These are phyloP conservation scores for Silene uniflora DNA, from an alignment of 148 eudicot species.

Conservation along the genomic window DNA sequence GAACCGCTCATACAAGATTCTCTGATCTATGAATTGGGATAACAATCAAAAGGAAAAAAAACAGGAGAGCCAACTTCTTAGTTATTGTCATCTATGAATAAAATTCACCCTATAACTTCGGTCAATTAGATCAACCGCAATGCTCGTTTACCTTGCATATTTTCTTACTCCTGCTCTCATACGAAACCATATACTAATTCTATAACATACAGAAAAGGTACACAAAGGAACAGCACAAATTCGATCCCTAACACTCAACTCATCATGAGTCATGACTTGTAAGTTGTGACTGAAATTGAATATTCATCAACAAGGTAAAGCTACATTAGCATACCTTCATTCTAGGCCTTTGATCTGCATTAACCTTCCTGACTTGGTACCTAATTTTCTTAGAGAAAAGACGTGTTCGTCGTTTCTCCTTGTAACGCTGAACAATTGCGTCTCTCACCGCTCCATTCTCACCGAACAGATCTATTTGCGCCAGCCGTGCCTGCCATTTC, in stretches of 20 bases:
- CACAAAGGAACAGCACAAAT: constrained; percentile 30
- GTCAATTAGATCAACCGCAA: neutral
- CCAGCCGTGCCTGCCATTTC: constrained; percentile 57
- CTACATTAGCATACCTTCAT: constrained; percentile 56
- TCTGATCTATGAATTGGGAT: neutral
- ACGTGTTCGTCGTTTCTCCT: constrained; percentile 78
- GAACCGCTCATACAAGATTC: neutral
- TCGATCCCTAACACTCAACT: neutral
- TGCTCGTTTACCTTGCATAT: neutral
- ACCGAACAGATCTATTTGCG: constrained; percentile 72
- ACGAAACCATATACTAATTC: neutral
- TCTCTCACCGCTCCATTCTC: constrained; percentile 76
- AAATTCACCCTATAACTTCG: constrained; percentile 3
- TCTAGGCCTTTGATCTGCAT: constrained; percentile 84
- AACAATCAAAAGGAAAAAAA: neutral
- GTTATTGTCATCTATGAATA: neutral
- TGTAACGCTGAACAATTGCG: constrained; percentile 80
- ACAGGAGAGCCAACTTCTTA: neutral
- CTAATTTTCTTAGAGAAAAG: constrained; percentile 85
- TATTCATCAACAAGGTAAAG: constrained; percentile 15
- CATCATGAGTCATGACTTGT: constrained; percentile 15
- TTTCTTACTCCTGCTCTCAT: neutral
- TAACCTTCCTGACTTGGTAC: constrained; percentile 83
- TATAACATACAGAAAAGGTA: constrained; percentile 16
- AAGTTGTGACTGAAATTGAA: neutral